phyloP scores from a whole-genome alignment of 1,284 basidiomycete genomes.

The Puccinia horiana region DNA sequence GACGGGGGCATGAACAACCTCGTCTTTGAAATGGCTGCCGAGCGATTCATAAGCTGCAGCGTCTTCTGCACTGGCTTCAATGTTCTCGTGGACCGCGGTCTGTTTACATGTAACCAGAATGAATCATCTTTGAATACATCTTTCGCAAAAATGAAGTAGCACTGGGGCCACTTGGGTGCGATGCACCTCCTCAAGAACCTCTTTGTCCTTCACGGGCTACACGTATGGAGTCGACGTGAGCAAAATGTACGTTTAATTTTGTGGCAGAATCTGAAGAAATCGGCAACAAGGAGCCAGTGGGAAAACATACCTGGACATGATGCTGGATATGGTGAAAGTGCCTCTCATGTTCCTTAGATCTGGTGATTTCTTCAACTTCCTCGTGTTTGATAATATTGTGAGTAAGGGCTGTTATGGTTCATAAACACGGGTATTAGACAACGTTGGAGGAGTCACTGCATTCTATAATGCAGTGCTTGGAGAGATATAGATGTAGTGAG shows the following conservation, averaged over 20 bases:
- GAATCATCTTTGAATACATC: not conserved
- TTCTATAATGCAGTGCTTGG: too few species aligned
- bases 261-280: not conserved
- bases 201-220: constrained; percentile 33
- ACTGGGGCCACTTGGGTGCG: constrained; percentile 24
- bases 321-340: constrained; percentile 58
- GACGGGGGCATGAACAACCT: constrained; percentile 50
- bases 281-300: not conserved
- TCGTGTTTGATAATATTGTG: constrained; percentile 55
- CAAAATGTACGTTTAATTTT: not conserved
- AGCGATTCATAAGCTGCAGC: constrained; percentile 55
- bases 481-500: too few species aligned
- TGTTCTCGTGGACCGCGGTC: constrained; percentile 56
- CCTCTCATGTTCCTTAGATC: constrained; percentile 55
- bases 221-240: not conserved
- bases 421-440: not conserved
- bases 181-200: constrained; percentile 41
- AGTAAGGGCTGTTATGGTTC: constrained; percentile 51
- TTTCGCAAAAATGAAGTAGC: not conserved
- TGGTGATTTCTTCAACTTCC: constrained; percentile 57
- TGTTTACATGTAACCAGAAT: constrained; percentile 51
- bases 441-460: too few species aligned
- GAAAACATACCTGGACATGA: constrained; percentile 55
- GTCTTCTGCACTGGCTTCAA: constrained; percentile 57
- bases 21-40: constrained; percentile 53